Conservation (phyloP, 2,329 filamentous ascomycete species). For the Cladorrhinum sp. region DNA sequence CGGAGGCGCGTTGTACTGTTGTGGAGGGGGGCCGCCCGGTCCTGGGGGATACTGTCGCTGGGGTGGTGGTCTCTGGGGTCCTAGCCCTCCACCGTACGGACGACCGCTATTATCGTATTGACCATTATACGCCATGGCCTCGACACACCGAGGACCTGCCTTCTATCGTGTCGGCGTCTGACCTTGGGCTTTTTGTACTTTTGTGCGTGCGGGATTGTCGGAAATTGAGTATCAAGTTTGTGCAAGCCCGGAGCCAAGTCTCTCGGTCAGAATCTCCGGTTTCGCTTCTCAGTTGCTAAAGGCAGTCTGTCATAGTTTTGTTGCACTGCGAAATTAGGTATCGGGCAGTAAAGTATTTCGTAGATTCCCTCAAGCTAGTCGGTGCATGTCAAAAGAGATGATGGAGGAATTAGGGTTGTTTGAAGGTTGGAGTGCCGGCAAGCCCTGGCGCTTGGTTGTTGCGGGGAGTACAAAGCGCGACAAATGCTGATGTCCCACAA, state of each 20-base stretch:
- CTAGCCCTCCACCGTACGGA: slow-evolving; percentile 45
- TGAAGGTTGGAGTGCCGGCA: neutral
- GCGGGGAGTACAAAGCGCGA: neutral
- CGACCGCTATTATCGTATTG: slow-evolving; percentile 45
- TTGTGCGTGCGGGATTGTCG: neutral
- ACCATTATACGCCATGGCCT: slow-evolving; percentile 50
- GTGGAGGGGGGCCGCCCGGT: slow-evolving; percentile 26
- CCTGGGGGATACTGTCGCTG: slow-evolving; percentile 37
- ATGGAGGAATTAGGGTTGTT: neutral
- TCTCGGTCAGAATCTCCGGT: neutral
- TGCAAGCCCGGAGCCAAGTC: neutral
- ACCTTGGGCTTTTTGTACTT: neutral
- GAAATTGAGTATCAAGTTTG: neutral
- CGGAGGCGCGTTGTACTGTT: slow-evolving; percentile 35
- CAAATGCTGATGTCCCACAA: neutral
- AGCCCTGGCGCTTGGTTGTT: neutral
- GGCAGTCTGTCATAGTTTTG: neutral
- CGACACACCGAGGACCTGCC: slow-evolving; percentile 14
- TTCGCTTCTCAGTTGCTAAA: neutral
- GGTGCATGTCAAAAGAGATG: neutral
- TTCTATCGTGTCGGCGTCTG: slow-evolving; percentile 8
- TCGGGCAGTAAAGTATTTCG: neutral
- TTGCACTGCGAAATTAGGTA: neutral
- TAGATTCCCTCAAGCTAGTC: neutral
- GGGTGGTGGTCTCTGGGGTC: slow-evolving; percentile 40